phyloP scores from a whole-genome alignment of 2,329 filamentous ascomycete species.

The Graphiopsis chlorocephala region DNA sequence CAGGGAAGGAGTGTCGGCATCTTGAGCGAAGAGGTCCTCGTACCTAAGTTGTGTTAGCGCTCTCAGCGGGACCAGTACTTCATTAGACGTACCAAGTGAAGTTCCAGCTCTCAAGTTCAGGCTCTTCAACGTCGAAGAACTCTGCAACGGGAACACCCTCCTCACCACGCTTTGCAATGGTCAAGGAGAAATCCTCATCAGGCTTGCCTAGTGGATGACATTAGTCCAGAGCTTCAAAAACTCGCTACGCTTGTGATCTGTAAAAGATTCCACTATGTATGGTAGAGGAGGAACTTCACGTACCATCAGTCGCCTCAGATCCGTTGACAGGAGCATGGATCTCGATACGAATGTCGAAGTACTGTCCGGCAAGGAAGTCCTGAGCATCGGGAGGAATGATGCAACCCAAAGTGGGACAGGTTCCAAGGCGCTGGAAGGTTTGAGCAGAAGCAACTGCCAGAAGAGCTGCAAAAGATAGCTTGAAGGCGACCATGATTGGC shows the following conservation, averaged over 20 bases:
- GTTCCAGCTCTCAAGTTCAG: slow-evolving; percentile 73
- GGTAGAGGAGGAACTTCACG: not conserved
- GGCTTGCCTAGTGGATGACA: slow-evolving; percentile 45
- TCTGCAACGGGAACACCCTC: slow-evolving; percentile 55
- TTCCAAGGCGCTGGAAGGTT: slow-evolving; percentile 55
- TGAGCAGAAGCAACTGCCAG: slow-evolving; percentile 39
- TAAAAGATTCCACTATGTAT: not conserved
- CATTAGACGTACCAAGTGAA: slow-evolving; percentile 72
- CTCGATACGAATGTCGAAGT: slow-evolving; percentile 80
- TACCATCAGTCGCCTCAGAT: slow-evolving; percentile 64
- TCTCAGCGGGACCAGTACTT: not conserved
- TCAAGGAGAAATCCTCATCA: slow-evolving; percentile 73
- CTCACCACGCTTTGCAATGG: slow-evolving; percentile 64
- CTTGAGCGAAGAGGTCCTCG: slow-evolving; percentile 70
- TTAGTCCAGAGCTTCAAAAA: not conserved
- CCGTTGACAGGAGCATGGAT: slow-evolving; percentile 64
- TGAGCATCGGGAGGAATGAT: slow-evolving; percentile 58
- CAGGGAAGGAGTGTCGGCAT: slow-evolving; percentile 64
- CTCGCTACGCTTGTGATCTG: not conserved
- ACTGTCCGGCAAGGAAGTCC: slow-evolving; percentile 80
- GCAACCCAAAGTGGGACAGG: slow-evolving; percentile 54
- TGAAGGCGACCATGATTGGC: slow-evolving; percentile 18
- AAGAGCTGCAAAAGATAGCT: slow-evolving; percentile 7
- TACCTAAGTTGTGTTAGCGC: slow-evolving; percentile 10
- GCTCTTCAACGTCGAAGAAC: slow-evolving; percentile 69